Evolutionary conservation across 2,329 filamentous ascomycete species (phyloP).

Genomic region (Neonectria magnoliae): DNA sequence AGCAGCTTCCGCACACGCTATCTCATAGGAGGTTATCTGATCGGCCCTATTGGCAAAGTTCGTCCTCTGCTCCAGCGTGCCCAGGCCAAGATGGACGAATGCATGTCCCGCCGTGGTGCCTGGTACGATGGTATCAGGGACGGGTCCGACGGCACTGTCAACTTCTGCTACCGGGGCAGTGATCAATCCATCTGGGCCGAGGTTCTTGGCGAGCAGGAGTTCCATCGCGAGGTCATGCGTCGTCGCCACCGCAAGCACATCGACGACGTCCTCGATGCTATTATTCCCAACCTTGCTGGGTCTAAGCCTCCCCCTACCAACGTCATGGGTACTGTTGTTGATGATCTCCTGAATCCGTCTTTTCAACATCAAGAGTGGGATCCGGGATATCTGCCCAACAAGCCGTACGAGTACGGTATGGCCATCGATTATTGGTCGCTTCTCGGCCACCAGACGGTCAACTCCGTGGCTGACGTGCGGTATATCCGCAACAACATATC

Average conservation of each 20-base stretch:
- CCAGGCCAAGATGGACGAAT: slow-evolving; percentile 34
- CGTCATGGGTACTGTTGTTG: slow-evolving; percentile 25
- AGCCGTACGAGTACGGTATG: slow-evolving; percentile 42
- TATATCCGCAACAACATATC: slow-evolving; percentile 37
- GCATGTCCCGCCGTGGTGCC: slow-evolving; percentile 16
- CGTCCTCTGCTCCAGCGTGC: slow-evolving; percentile 38
- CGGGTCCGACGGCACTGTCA: background rate
- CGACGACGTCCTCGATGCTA: slow-evolving; percentile 34
- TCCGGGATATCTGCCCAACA: slow-evolving; percentile 30
- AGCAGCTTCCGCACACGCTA: slow-evolving; percentile 40
- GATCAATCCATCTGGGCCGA: slow-evolving; percentile 45
- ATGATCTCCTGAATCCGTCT: slow-evolving; percentile 37
- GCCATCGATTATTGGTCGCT: slow-evolving; percentile 43
- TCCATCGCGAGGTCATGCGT: slow-evolving; percentile 44
- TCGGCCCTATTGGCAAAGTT: slow-evolving; percentile 40
- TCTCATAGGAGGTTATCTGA: slow-evolving; percentile 41
- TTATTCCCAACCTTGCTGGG: slow-evolving; percentile 35
- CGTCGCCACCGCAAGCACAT: slow-evolving; percentile 35
- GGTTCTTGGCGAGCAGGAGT: slow-evolving; percentile 45
- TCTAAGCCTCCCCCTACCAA: slow-evolving; percentile 29
- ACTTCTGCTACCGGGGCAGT: slow-evolving; percentile 38
- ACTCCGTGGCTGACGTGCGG: slow-evolving; percentile 36
- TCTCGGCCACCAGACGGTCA: slow-evolving; percentile 40
- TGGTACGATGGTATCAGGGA: slow-evolving; percentile 29
- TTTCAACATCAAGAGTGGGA: slow-evolving; percentile 38